phyloP scores from a whole-genome alignment of 495 filamentous ascomycete species.

The Arthonia radiata region DNA sequence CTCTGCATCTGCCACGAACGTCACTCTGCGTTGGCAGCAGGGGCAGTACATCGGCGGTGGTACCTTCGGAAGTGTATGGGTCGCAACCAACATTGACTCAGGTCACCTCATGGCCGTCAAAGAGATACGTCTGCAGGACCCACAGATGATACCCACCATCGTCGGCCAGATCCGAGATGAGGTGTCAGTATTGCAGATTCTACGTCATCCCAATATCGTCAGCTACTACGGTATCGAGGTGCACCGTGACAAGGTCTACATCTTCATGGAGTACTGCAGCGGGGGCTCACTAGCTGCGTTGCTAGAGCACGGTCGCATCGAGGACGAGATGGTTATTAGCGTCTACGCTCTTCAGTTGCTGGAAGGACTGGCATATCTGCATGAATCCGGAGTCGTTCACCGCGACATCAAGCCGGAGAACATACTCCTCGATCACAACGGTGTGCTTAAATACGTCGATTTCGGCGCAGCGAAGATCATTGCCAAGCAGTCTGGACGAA shows the following conservation, averaged over 20 bases:
- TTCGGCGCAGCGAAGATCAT: constrained; percentile 97
- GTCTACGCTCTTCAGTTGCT: constrained; percentile 91
- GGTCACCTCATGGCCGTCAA: constrained; percentile 96
- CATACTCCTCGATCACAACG: constrained; percentile 90
- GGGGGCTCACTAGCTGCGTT: constrained; percentile 79
- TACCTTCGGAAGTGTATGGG: constrained; percentile 91
- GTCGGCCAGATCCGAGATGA: constrained; percentile 86
- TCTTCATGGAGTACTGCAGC: constrained; percentile 98
- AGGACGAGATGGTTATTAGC: constrained; percentile 94
- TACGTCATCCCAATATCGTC: constrained; percentile 94
- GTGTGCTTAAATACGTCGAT: constrained; percentile 96
- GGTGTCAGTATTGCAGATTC: constrained; percentile 81
- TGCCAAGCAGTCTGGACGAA: constrained; percentile 63
- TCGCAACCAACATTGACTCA: constrained; percentile 86
- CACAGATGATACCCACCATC: constrained; percentile 81
- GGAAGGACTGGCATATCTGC: constrained; percentile 84
- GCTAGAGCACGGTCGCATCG: constrained; percentile 85
- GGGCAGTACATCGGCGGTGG: constrained; percentile 92
- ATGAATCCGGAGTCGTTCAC: constrained; percentile 73
- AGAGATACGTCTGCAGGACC: constrained; percentile 91
- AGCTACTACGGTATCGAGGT: constrained; percentile 96
- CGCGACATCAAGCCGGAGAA: constrained; percentile 98
- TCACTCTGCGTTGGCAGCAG: constrained; percentile 90
- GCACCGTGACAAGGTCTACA: constrained; percentile 93
- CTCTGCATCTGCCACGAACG: constrained; percentile 80